Evolutionary conservation across 2,329 filamentous ascomycete genomes (phyloP), one percentile per base, ranked within the genome.

Genomic region (Rhynchosporium secalis): DNA sequence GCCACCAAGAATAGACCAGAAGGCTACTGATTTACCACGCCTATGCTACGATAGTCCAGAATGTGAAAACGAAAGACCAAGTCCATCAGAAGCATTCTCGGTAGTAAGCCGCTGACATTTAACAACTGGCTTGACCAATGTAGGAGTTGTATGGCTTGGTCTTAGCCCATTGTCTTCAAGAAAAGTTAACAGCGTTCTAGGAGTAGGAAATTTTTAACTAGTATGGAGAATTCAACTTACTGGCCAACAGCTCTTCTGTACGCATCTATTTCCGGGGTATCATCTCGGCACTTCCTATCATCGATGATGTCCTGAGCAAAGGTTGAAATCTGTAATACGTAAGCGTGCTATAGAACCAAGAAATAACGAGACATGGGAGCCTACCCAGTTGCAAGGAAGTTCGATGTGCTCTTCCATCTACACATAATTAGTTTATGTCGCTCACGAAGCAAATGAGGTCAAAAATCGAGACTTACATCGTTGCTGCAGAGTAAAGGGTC

Each of bases 311-410:
- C 51, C 2, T 29, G 7, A 4, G 51, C 51, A 33, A 54, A 54
- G 51, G 51, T 54, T 54, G 36, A 54, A 20, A 41, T 26, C 51
- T 54, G n/a, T 15, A 13, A 28, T 12, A 10, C 5, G 29, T 54
- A 40, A 54, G 36, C 5, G 3, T 3, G 26, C n/a, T 40, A 33
- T 36, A 38, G 1, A 40, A 20, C 13, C 40, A 9, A 3, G 36
- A 46, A 28, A 26, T 41, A 4, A 5, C 7, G 33, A 4, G 2
- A 33, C 7, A 41, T 38, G 4, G 5, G 33, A 36, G 15, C 51
- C 40, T 54, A 54, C 51, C 51, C 51, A 54, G 20, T 54, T 54
- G 51, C 51, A 54, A 29, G 51, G 51, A 4, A 38, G 3, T 10
- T 40, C n/a, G 5, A 54, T 4, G n/a, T 10, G 36, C 3, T 54